phyloP scores from a whole-genome alignment of 2,329 filamentous ascomycete species.

The Teratosphaeria destructans region DNA sequence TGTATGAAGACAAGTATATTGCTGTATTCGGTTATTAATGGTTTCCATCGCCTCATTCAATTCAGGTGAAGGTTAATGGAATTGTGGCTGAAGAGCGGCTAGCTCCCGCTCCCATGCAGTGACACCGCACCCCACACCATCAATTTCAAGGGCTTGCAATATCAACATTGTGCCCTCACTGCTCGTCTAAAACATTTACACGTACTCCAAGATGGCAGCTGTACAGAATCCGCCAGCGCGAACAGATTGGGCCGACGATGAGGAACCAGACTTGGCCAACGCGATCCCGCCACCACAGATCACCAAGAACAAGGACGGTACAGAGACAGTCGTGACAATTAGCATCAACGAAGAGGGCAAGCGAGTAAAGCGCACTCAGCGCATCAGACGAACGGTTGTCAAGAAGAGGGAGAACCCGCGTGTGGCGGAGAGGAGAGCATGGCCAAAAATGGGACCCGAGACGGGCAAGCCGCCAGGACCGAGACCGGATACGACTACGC shows the following conservation, averaged over 20 bases:
- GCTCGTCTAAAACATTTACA: neutral
- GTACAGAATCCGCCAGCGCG: constrained; percentile 30
- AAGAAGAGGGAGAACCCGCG: constrained; percentile 94
- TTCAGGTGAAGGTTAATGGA: neutral
- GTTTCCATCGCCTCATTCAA: neutral
- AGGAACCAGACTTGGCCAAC: constrained; percentile 70
- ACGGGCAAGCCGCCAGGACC: constrained; percentile 77
- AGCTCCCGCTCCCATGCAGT: neutral
- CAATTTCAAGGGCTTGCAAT: neutral
- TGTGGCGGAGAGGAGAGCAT: constrained; percentile 86
- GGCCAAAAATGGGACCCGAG: constrained; percentile 86
- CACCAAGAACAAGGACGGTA: constrained; percentile 95
- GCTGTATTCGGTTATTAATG: no score
- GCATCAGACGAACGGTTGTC: constrained; percentile 83
- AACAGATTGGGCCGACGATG: constrained; percentile 85
- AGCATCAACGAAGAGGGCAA: constrained; percentile 85
- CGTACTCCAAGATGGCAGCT: constrained; percentile 18
- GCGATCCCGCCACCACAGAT: constrained; percentile 76
- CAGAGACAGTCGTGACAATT: constrained; percentile 88
- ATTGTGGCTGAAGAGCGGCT: neutral
- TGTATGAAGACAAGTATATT: no score
- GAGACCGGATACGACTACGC: constrained; percentile 76
- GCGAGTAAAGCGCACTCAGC: constrained; percentile 94
- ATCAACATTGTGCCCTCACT: neutral
- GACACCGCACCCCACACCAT: neutral